These are phyloP conservation scores for Pseudevernia furfuracea DNA, from an alignment of 495 filamentous ascomycete species.

Conservation along the genomic window DNA sequence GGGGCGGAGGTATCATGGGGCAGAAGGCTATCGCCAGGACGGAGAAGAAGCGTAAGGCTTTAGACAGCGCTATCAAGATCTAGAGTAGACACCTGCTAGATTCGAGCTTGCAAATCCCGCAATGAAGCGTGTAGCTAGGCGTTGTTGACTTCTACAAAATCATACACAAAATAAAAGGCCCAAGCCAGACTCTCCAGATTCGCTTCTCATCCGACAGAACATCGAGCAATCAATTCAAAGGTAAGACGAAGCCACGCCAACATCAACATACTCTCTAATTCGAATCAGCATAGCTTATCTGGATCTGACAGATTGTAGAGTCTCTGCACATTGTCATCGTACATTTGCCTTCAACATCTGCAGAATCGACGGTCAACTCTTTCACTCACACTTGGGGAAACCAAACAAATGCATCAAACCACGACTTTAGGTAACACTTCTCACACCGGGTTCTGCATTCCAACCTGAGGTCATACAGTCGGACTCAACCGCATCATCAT, in stretches of 20 bases:
- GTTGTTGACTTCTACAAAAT: neutral
- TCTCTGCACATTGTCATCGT: no score
- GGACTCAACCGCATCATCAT: no score
- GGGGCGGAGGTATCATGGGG: conserved; percentile 99
- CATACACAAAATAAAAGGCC: neutral
- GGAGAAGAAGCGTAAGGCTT: conserved; percentile 94
- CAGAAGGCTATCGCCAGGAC: conserved; percentile 86
- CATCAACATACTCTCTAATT: neutral
- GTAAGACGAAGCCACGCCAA: neutral
- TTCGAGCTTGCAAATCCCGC: neutral
- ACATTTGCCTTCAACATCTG: no score
- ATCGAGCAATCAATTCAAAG: neutral
- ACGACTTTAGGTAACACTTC: no score
- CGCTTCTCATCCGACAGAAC: neutral
- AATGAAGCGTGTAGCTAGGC: neutral
- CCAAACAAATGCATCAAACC: no score
- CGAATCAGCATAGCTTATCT: no score
- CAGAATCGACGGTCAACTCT: no score
- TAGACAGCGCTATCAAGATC: conserved; percentile 92
- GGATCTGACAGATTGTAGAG: no score
- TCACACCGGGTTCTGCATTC: no score
- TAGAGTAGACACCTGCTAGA: conserved; percentile 37
- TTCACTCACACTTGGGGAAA: no score
- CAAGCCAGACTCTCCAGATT: neutral
- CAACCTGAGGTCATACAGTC: no score